Base-by-base conservation (phyloP, 129 eudicot genomes). In the Flaveria brownii region DNA sequence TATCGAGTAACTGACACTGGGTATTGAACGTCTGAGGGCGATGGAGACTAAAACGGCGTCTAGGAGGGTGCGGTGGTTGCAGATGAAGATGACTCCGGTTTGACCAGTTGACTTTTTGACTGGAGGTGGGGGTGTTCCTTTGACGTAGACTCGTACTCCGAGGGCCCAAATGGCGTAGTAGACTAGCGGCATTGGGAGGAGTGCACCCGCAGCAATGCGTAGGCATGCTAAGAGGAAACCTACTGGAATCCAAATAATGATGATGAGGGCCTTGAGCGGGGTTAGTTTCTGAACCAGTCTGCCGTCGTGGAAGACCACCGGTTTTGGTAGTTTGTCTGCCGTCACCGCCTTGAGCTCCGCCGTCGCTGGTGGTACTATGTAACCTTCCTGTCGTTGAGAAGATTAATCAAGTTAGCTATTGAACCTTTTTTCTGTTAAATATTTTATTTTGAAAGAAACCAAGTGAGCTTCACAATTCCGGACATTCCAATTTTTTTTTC, bases 221-320 rank as follows among this genome's bases (percentile, higher is more conserved):
- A 88, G 54, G 47, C 93, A 88, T 43, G 93, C 90, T 0, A 88
- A 75, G 65, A 82, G 16, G 78, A 89, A 89, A 30, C 91, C 96
- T 0, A 89, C 74, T 1, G 96, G 96, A 28, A 84, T 80, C 96
- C 96, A 89, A 4, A 89, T 71, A 50, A 89, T 79, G 80, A 43
- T 87, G 59, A 86, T 81, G 18, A 89, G 85, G 13, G 91, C 91
- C 33, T 68, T 77, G 18, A 89, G 14, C 13, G 91, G 96, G 33
- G 78, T 87, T 41, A 64, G 89, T 47, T 89, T 89, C 1, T 87
- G 89, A 9, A 89, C 96, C 10, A 89, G 78, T 41, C 96, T 83
- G 59, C 96, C 96, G 50, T 87, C 91, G 73, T 89, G 96, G 62
- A 89, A 89, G 1, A 89, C 81, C 18, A 89, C 83, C 17, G 96